Percentiles rank a stretch among this genome's conserved stretches.
These are phyloP conservation scores for Boletus rubescentipes DNA, from an alignment of 768 basidiomycete species.

Conservation along the genomic window DNA sequence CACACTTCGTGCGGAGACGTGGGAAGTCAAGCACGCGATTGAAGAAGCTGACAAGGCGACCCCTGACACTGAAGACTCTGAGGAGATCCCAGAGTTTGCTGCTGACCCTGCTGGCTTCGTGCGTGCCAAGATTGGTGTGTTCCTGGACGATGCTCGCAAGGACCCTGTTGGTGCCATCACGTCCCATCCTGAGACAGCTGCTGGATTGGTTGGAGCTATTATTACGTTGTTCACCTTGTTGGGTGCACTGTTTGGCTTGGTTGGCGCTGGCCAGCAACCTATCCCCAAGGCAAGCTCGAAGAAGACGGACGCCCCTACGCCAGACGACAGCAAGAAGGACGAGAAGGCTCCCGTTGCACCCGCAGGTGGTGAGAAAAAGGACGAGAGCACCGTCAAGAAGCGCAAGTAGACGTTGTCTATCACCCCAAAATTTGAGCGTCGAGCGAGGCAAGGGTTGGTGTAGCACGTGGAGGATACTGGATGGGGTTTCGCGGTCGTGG, in stretches of 20 bases:
- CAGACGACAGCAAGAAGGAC: conserved; percentile 67
- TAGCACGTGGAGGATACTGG: conserved; percentile 11
- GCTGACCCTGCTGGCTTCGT: conserved; percentile 79
- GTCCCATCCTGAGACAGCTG: conserved; percentile 85
- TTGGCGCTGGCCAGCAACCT: conserved; percentile 72
- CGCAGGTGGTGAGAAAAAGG: conserved; percentile 73
- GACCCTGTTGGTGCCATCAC: conserved; percentile 84
- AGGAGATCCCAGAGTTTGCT: conserved; percentile 51
- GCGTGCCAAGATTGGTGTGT: conserved; percentile 72
- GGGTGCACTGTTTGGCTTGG: conserved; percentile 73
- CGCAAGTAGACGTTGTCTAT: conserved; percentile 48
- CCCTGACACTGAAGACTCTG: conserved; percentile 46
- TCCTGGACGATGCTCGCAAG: conserved; percentile 72
- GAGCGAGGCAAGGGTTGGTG: conserved; percentile 3
- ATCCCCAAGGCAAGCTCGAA: conserved; percentile 66
- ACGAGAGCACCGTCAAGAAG: conserved; percentile 69
- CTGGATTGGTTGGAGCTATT: conserved; percentile 66
- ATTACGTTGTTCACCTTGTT: conserved; percentile 86
- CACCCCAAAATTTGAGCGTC: conserved; percentile 10
- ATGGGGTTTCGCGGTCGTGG: background rate
- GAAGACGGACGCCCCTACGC: conserved; percentile 68
- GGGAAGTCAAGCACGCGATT: conserved; percentile 81
- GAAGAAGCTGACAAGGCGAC: conserved; percentile 57
- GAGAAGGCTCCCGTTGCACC: conserved; percentile 67
- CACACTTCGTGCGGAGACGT: conserved; percentile 82